Percentiles rank a stretch among this genome's conserved stretches.
These are phyloP conservation scores for Trametes punicea DNA, from an alignment of 768 basidiomycete genomes.

Conservation along the genomic window DNA sequence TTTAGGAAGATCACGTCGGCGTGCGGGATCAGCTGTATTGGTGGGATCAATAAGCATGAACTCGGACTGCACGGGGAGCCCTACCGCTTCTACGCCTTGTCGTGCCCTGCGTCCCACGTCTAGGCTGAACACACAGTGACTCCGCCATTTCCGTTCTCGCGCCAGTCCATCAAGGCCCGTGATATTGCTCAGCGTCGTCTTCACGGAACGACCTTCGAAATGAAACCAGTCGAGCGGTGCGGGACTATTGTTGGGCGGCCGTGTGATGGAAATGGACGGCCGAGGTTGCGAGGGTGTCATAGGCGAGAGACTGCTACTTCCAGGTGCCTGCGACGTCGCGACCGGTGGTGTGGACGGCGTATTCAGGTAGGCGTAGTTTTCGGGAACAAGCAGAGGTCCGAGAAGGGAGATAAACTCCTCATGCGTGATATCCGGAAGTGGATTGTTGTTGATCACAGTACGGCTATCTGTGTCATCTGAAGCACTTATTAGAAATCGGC, in stretches of 20 bases:
- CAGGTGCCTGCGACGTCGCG: constrained; percentile 21
- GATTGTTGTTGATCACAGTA: constrained; percentile 84
- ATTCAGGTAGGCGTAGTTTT: constrained; percentile 58
- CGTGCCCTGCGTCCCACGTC: constrained; percentile 72
- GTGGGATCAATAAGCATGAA: neutral
- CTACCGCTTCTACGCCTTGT: constrained; percentile 78
- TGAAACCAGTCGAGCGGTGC: constrained; percentile 88
- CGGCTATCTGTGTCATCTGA: constrained; percentile 55
- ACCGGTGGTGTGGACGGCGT: constrained; percentile 19
- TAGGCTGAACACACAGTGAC: constrained; percentile 77
- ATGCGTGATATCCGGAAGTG: constrained; percentile 81
- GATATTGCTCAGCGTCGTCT: constrained; percentile 76
- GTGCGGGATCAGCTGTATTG: constrained; percentile 67
- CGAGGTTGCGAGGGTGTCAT: constrained; percentile 26
- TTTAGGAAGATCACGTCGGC: constrained; percentile 82
- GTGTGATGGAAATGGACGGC: constrained; percentile 30
- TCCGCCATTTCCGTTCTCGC: constrained; percentile 79
- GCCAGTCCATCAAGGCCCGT: constrained; percentile 79
- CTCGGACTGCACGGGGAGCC: neutral
- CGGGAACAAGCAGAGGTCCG: constrained; percentile 78
- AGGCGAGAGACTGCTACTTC: constrained; percentile 14
- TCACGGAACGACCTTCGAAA: constrained; percentile 77
- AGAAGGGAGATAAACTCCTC: constrained; percentile 81
- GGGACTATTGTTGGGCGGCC: constrained; percentile 48
- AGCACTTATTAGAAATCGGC: constrained; percentile 4